phyloP scores from a whole-genome alignment of 352 stramenopile genomes.

The Phytophthora uliginosa region DNA sequence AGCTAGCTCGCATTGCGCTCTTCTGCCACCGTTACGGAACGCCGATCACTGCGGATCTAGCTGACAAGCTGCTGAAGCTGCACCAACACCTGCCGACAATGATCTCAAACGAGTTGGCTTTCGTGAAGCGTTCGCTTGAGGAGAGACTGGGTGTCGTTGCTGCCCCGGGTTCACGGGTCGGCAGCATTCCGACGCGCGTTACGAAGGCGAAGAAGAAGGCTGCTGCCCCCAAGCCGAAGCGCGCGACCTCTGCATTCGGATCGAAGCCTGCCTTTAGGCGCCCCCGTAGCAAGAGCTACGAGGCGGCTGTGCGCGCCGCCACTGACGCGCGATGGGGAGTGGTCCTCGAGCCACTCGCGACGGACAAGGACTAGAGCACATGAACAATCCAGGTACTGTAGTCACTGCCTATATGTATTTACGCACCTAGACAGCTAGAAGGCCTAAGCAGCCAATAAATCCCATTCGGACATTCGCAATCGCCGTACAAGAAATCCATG shows the following conservation, averaged over 20 bases:
- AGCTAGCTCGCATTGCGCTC: conserved; percentile 61
- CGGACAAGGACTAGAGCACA: conserved; percentile 32
- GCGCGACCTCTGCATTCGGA: conserved; percentile 2
- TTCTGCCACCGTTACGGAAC: conserved; percentile 71
- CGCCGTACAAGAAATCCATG: no score
- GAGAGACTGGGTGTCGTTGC: conserved; percentile 34
- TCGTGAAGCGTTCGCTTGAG: conserved; percentile 46
- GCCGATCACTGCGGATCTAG: conserved; percentile 47
- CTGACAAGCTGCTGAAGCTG: conserved; percentile 54
- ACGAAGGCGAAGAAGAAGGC: conserved; percentile 23
- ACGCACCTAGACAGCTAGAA: conserved; percentile 28
- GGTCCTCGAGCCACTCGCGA: conserved; percentile 36
- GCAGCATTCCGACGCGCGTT: conserved; percentile 8
- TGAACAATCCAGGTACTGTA: conserved; percentile 3
- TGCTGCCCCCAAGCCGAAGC: conserved; percentile 22
- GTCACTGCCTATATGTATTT: conserved; percentile 35
- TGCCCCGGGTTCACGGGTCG: conserved; percentile 11
- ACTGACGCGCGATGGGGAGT: conserved; percentile 39
- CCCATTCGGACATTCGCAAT: conserved; percentile 7
- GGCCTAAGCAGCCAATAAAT: conserved; percentile 13
- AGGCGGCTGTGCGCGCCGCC: conserved; percentile 35
- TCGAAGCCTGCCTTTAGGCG: conserved; percentile 14
- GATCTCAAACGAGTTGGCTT: conserved; percentile 57
- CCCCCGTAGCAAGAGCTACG: conserved; percentile 38
- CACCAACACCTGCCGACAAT: conserved; percentile 46